Conservation (phyloP, 169 alveolate species). For the Plasmodium knowlesi region DNA sequence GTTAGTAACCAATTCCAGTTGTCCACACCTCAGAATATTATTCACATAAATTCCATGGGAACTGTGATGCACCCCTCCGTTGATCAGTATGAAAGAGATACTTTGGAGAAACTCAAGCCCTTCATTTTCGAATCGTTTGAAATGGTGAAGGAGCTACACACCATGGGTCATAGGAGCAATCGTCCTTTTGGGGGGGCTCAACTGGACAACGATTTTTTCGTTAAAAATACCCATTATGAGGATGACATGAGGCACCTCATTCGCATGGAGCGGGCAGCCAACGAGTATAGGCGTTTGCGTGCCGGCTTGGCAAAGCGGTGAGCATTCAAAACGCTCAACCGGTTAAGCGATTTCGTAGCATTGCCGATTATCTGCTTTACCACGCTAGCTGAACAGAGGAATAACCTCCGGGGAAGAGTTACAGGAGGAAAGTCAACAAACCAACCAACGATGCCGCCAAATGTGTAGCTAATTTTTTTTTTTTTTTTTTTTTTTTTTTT, state of each 20-base stretch:
- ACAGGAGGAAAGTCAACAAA: background rate
- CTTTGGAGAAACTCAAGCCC: slow-evolving; percentile 40
- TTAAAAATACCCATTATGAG: slow-evolving; percentile 32
- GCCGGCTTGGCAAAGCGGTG: background rate
- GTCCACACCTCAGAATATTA: slow-evolving; percentile 27
- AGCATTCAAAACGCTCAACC: no score
- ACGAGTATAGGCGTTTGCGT: slow-evolving; percentile 28
- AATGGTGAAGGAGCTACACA: slow-evolving; percentile 49
- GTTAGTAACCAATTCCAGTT: slow-evolving; percentile 4
- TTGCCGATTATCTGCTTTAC: background rate
- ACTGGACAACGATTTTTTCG: slow-evolving; percentile 50
- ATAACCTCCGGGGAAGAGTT: background rate
- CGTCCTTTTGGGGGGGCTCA: background rate
- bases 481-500: no score
- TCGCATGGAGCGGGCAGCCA: background rate
- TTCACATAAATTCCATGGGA: slow-evolving; percentile 63
- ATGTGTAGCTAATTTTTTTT: background rate
- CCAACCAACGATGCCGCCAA: background rate
- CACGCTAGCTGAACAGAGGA: background rate
- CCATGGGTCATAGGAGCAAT: background rate
- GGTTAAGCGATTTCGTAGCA: background rate
- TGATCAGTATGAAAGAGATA: slow-evolving; percentile 30
- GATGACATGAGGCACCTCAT: slow-evolving; percentile 38
- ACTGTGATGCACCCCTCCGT: background rate
- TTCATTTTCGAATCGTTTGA: slow-evolving; percentile 38